Base-by-base conservation (phyloP, 2,329 filamentous ascomycete species). In the Periconia sp. region DNA sequence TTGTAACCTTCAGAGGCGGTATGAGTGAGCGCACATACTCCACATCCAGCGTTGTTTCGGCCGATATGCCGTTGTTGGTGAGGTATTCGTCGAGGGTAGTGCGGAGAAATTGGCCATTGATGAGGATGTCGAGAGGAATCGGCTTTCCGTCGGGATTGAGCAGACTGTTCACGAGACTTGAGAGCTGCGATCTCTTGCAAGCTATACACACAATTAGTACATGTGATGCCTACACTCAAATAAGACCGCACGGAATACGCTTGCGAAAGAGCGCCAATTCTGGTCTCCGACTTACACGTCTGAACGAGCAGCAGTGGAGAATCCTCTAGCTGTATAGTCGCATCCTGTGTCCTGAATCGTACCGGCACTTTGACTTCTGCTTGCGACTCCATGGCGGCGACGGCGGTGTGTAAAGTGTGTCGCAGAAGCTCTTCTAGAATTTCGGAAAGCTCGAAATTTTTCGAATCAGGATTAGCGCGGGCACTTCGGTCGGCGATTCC, bases 11-110 rank as follows among this genome's bases (percentile, higher is more conserved):
- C 24, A 88, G 79, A 13, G 94, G 94, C 6, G 94, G 94, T 47
- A 96, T 84, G 57, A 96, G 77, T 52, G 91, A 94, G 60, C 91
- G 87, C 24, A 96, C 90, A 72, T 97, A 99, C 76, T 97, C 92
- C 43, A 99, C 81, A 24, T 86, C 87, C 38, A 99, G 75, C 4
- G 87, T 92, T 4, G 86, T 88, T 76, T 99, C 94, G 29, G 90
- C 83, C 15, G 90, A 96, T 48, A 97, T 85, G 36, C 92, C 92
- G 63, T 94, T 88, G 50, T 85, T 78, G 12, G 85, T 85, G 47
- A 99, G 83, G 72, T 95, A 96, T 63, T 96, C 89, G 68, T 96
- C 89, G 55, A 99, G 83, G 13, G 89, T 90, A 18, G 91, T 88
- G 50, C 89, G 87, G 37, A 99, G 82, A 71, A 95, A 96, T 63